A percentile compares a stretch with the other conserved stretches of the same genome.
phyloP scores from a whole-genome alignment of 495 filamentous ascomycete genomes.

The Penicillium pancosmium region DNA sequence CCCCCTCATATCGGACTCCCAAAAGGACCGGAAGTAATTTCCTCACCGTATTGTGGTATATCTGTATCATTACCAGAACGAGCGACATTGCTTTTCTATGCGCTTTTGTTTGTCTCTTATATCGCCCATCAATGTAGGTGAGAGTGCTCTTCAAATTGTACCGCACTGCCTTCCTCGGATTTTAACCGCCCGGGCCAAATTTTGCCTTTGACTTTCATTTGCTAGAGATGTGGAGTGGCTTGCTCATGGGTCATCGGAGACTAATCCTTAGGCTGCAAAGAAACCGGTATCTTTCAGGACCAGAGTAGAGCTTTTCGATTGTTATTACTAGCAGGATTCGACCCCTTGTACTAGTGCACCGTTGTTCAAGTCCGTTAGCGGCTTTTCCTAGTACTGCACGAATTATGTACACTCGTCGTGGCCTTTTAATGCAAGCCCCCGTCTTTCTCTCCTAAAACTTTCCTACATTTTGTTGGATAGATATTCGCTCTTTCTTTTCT shows the following conservation, averaged over 20 bases:
- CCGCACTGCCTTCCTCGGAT: not conserved
- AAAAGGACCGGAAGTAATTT: too few relatives aligned
- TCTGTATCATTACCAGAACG: too few relatives aligned
- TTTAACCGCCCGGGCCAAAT: not conserved
- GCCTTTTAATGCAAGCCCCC: not conserved
- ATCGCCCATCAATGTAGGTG: not conserved
- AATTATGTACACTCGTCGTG: not conserved
- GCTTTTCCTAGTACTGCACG: not conserved
- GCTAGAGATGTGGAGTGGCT: conserved; percentile 2
- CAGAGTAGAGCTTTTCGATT: not conserved
- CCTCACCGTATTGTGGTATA: too few relatives aligned
- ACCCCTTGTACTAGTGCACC: not conserved
- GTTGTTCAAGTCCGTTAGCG: not conserved
- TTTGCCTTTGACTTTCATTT: not conserved
- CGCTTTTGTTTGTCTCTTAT: too few relatives aligned
- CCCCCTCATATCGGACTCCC: not conserved
- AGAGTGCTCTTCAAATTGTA: not conserved
- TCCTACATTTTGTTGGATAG: not conserved
- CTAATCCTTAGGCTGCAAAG: not conserved
- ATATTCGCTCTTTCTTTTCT: not conserved
- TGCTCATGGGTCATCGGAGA: not conserved
- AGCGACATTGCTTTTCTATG: too few relatives aligned
- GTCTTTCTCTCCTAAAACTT: not conserved
- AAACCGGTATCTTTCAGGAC: not conserved
- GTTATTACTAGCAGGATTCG: not conserved